These are phyloP conservation scores for Zymoseptoria ardabiliae DNA, from an alignment of 2,329 filamentous ascomycete genomes.

Conservation along the genomic window DNA sequence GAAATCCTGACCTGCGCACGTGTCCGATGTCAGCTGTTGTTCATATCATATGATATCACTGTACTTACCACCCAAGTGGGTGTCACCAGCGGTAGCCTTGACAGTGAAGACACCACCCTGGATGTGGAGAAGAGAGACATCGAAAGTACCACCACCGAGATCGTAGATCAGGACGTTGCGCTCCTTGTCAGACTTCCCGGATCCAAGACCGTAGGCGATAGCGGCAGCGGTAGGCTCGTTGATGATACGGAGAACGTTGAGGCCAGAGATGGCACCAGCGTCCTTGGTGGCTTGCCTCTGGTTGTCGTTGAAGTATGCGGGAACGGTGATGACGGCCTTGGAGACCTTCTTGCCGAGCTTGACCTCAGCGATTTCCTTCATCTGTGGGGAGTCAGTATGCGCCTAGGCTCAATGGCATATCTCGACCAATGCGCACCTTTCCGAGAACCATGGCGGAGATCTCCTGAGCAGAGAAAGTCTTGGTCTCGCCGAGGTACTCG, in stretches of 20 bases:
- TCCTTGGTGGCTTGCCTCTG: conserved; percentile 99
- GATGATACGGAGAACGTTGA: conserved; percentile 99
- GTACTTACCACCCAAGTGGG: conserved; percentile 9
- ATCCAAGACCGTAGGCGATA: conserved; percentile 85
- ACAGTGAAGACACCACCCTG: conserved; percentile 99
- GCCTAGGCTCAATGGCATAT: background rate
- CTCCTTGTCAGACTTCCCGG: conserved; percentile 70
- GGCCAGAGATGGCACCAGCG: conserved; percentile 90
- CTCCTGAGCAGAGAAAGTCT: conserved; percentile 96
- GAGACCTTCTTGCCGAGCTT: conserved; percentile 98
- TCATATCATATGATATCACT: no score
- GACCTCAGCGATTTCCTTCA: conserved; percentile 98
- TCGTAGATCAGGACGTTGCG: conserved; percentile 99
- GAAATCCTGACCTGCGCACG: conserved; percentile 69
- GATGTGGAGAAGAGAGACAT: conserved; percentile 98
- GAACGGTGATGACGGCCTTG: conserved; percentile 98
- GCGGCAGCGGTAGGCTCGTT: conserved; percentile 98
- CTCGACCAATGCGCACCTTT: conserved; percentile 60
- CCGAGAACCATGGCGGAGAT: conserved; percentile 97
- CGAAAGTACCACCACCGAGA: conserved; percentile 99
- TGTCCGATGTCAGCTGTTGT: no score
- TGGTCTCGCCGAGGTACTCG: conserved; percentile 88
- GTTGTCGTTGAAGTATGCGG: conserved; percentile 99
- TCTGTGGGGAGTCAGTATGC: conserved; percentile 47
- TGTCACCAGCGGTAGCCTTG: conserved; percentile 92